These are phyloP conservation scores for Eucalyptus sp. DNA, from an alignment of 345 rosid genomes.

Conservation along the genomic window DNA sequence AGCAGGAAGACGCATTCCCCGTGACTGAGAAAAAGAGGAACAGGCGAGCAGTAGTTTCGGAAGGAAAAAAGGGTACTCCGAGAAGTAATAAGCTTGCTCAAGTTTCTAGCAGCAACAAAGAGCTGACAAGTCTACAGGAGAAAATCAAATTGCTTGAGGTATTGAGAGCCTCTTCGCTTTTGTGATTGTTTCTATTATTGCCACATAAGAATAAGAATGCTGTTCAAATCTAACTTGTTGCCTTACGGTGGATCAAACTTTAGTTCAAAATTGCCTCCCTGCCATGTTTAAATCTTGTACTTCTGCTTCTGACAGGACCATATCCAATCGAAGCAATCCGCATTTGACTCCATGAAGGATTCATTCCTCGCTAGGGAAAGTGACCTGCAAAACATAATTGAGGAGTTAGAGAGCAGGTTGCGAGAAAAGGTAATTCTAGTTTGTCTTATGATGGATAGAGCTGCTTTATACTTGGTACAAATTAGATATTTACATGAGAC, in stretches of 20 bases:
- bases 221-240: not conserved
- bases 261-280: not conserved
- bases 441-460: not conserved
- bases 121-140: not conserved
- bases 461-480: not conserved
- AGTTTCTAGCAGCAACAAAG: not conserved
- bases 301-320: not conserved
- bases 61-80: not conserved
- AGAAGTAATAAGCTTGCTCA: not conserved
- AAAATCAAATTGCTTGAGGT: constrained; percentile 5
- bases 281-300: not conserved
- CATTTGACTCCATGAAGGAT: not conserved
- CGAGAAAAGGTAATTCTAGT: not conserved
- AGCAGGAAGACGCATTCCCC: not conserved
- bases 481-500: not conserved
- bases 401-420: not conserved
- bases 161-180: not conserved
- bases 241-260: not conserved
- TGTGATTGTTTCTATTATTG: not conserved
- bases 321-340: not conserved
- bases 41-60: not conserved
- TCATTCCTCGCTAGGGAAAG: not conserved
- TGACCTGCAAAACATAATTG: not conserved
- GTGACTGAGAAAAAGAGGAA: not conserved
- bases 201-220: not conserved